These are phyloP conservation scores for Zarea fungicola DNA, from an alignment of 2,329 filamentous ascomycete genomes.

Conservation along the genomic window DNA sequence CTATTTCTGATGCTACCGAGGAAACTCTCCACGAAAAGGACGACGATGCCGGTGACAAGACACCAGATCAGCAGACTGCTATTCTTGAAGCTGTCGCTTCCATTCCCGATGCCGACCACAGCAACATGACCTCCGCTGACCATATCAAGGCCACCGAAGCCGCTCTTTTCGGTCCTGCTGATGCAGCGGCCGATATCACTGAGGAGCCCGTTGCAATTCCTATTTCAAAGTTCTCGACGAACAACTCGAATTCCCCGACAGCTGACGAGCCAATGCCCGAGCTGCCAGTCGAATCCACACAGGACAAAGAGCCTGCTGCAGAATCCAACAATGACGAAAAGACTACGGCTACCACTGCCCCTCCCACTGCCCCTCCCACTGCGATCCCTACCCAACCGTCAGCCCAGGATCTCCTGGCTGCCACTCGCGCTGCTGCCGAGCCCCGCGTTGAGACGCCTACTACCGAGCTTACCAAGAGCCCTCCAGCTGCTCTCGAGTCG, in stretches of 20 bases:
- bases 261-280: background rate
- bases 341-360: background rate
- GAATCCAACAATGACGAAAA: background rate
- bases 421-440: conserved; percentile 17
- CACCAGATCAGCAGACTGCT: conserved; percentile 12
- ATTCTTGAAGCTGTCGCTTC: background rate
- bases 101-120: background rate
- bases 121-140: conserved; percentile 3
- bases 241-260: background rate
- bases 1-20: conserved; percentile 57
- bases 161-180: conserved; percentile 18
- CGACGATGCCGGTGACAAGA: conserved; percentile 14
- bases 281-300: background rate
- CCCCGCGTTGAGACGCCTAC: conserved; percentile 14
- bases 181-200: background rate
- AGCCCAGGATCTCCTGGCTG: conserved; percentile 23
- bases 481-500: conserved; percentile 8
- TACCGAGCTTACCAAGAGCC: conserved; percentile 1
- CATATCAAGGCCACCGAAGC: conserved; percentile 14
- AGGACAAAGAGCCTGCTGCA: too few relatives aligned
- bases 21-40: conserved; percentile 46
- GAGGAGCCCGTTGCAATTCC: conserved; percentile 23
- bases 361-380: too few relatives aligned
- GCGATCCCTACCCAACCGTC: conserved; percentile 17
- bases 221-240: conserved; percentile 39